Evolutionary conservation across 2,329 filamentous ascomycete species (phyloP).

Genomic region (Alternaria incomplexa): DNA sequence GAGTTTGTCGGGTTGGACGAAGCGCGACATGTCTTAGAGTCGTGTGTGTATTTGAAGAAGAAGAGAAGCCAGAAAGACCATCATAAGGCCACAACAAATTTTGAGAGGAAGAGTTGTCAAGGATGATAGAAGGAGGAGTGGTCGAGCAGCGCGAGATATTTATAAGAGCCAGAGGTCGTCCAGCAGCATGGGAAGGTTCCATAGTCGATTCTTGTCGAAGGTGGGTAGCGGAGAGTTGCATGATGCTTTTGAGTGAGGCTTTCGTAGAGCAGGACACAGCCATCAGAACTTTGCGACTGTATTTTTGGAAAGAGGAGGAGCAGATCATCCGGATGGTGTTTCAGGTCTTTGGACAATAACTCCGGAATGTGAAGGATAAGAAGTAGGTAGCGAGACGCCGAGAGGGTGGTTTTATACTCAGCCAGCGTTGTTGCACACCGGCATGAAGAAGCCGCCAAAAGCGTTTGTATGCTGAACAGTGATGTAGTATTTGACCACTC

Average conservation of each 20-base stretch:
- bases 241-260: background rate
- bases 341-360: background rate
- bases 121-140: background rate
- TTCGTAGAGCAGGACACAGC: background rate
- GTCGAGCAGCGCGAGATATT: background rate
- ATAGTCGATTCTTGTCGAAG: background rate
- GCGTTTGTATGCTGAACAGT: no score
- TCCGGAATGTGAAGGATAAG: background rate
- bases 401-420: background rate
- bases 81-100: background rate
- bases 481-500: background rate
- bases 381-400: background rate
- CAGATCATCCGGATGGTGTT: background rate
- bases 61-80: background rate
- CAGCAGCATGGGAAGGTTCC: background rate
- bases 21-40: background rate
- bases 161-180: background rate
- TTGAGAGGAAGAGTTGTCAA: background rate
- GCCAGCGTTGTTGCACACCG: background rate
- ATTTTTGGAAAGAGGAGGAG: background rate
- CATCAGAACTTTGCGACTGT: no score
- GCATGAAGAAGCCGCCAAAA: background rate
- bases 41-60: no score
- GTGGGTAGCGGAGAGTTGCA: background rate
- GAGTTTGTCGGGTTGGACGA: background rate